Base-by-base conservation (phyloP, 2,329 filamentous ascomycete genomes). In the Cadophora sp. region DNA sequence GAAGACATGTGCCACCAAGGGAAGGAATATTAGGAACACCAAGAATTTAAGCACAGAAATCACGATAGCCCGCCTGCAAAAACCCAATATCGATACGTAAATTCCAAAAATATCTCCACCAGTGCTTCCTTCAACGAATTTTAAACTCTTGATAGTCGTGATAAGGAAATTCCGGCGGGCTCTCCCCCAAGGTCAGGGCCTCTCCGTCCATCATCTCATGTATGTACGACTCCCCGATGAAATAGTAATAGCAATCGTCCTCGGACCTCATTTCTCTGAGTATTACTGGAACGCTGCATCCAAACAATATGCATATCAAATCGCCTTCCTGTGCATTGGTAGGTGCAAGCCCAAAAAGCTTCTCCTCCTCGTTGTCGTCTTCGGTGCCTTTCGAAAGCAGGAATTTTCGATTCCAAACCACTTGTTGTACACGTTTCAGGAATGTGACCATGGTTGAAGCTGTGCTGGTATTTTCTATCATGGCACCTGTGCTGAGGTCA, bases 281-380 rank as follows among this genome's bases (percentile, higher is more conserved):
- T 1, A 74, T 64, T 6, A 74, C 71, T 2, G 72, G 71, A 0
- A 74, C 72, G 48, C 66, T 71, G 59, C 71, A 74, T 4, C 72
- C 72, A 59, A 68, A 68, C 14, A 74, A 48, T 22, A 74, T 66
- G 64, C 71, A 74, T 20, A 74, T 50, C 14, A 71, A 22, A 55
- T 73, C 70, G 1, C 62, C 60, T 24, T 20, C 20, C n/a, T 60
- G 13, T 6, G 51, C 20, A 24, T 56, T 39, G 2, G 43, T 30
- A 6, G 69, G 65, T 0, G 41, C 67, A 4, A 71, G 55, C 7
- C 69, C 69, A 43, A 66, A 62, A 11, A 48, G 14, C 16, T 51
- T 14, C 30, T 67, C 36, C 30, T 67, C 36, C 36, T 39, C 36
- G 8, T 39, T 8, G 36, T 61, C 11, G 47, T 20, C 14, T 50